These are phyloP conservation scores for Backusella tarrabulga DNA, from an alignment of 192 early-diverging fungal species.

Conservation along the genomic window DNA sequence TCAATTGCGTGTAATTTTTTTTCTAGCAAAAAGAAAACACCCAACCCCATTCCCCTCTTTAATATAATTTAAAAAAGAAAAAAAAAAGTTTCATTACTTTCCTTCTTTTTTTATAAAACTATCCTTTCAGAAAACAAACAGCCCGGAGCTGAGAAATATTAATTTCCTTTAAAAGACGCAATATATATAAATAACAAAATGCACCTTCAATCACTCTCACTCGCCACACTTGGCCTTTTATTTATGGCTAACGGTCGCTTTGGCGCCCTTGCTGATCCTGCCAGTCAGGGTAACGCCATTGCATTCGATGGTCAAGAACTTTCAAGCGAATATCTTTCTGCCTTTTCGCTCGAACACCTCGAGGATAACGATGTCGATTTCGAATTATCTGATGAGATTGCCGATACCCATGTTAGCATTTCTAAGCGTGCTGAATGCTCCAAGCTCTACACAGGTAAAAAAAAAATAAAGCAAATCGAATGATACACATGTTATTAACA, in stretches of 20 bases:
- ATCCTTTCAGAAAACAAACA: not conserved
- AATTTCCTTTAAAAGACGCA: not conserved
- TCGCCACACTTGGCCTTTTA: conserved; percentile 17
- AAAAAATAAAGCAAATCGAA: not conserved
- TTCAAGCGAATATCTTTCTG: not conserved
- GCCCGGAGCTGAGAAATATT: not conserved
- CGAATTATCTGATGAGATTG: conserved; percentile 23
- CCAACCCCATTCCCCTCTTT: not conserved
- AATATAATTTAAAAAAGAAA: not conserved
- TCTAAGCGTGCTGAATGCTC: conserved; percentile 20
- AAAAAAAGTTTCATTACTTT: not conserved
- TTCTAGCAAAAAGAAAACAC: not conserved
- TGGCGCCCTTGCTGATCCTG: not conserved
- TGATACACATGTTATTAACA: not conserved
- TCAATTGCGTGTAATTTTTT: not conserved
- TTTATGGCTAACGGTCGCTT: conserved; percentile 9
- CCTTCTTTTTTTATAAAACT: not conserved
- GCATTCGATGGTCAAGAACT: not conserved
- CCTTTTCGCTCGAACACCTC: conserved; percentile 1
- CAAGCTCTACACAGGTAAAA: conserved; percentile 24
- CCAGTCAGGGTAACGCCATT: not conserved
- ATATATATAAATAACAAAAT: not conserved
- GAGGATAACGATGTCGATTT: conserved; percentile 13
- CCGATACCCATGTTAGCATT: not conserved
- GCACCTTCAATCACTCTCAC: conserved; percentile 19